A percentile compares a stretch with the other conserved stretches of the same genome.
phyloP scores from a whole-genome alignment of 805 yeast species.

The Candida manassasensis region DNA sequence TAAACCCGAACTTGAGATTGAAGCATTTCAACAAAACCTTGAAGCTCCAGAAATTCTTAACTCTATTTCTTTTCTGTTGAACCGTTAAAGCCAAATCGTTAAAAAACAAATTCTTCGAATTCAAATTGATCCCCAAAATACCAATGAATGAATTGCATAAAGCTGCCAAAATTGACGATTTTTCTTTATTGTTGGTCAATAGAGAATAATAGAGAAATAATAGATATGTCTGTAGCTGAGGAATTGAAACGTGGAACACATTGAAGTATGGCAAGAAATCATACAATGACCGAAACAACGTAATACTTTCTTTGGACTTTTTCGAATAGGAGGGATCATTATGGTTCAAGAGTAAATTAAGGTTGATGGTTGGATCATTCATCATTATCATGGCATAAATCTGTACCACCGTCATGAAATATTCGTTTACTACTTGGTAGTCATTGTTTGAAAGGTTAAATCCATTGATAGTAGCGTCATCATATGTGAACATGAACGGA shows the following conservation, averaged over 20 bases:
- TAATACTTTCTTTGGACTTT: constrained; percentile 6
- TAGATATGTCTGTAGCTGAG: constrained; percentile 47
- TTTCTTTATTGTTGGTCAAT: constrained; percentile 38
- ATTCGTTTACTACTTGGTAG: constrained; percentile 38
- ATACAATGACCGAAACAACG: constrained; percentile 30
- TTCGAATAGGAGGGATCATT: constrained; percentile 26
- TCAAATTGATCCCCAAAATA: constrained; percentile 38
- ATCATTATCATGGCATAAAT: constrained; percentile 50
- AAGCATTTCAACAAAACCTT: constrained; percentile 39
- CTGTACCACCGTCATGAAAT: constrained; percentile 41
- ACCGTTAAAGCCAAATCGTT: constrained; percentile 41
- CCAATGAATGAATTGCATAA: constrained; percentile 42
- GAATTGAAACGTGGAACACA: constrained; percentile 42
- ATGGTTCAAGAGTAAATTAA: constrained; percentile 38
- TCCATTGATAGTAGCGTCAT: constrained; percentile 43
- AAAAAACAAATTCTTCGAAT: constrained; percentile 37
- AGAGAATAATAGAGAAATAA: constrained; percentile 47
- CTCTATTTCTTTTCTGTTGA: constrained; percentile 34
- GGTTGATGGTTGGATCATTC: constrained; percentile 42
- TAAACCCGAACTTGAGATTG: constrained; percentile 41
- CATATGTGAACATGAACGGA: constrained; percentile 44
- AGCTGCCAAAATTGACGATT: constrained; percentile 33
- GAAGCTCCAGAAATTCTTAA: constrained; percentile 44
- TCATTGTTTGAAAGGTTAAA: constrained; percentile 45
- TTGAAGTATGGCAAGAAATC: constrained; percentile 46